Evolutionary conservation across 1,284 basidiomycete genomes (phyloP), one percentile per base, ranked within the genome.

Genomic region (Ganoderma lingzhi): DNA sequence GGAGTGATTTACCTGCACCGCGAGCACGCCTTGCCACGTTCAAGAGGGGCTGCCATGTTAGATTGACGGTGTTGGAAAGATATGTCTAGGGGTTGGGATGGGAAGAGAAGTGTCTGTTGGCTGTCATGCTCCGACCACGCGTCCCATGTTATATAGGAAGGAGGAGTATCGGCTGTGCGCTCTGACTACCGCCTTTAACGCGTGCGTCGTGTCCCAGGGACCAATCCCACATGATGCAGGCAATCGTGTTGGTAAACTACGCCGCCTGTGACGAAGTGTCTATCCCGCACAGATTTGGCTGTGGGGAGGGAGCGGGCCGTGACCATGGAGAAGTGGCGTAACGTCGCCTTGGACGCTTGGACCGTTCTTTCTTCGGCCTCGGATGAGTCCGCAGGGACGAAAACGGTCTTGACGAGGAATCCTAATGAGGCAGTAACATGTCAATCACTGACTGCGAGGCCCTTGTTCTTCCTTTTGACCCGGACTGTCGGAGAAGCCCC

Each of bases 21-120:
- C n/a, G 78, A 64, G 58, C 79, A 80, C 28, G 79, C 78, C 58
- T 75, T 76, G 39, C 79, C 79, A 63, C 79, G 72, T 65, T 80
- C 78, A 8, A 80, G 71, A 56, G 77, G 73, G 23, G 72, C 64
- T 64, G 70, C 61, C 70, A 73, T 73, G 55, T 15, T 64, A 42
- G 41, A 30, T 62, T 39, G 53, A 45, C 9, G 28, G 30, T 37
- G 14, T 28, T 28, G 53, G 23, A 61, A 39, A 44, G 39, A 41
- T 56, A 61, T 39, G 59, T 41, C 59, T 44, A 10, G 14, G 37
- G 48, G 12, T 35, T 53, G 62, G 55, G 61, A 32, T 62, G 15
- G 41, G 42, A 32, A 28, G 58, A 51, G 32, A 32, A 66, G 55
- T 61, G 63, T 48, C 35, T 61, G 56, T 41, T 44, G 23, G n/a